phyloP scores from a whole-genome alignment of 2,329 filamentous ascomycete species.

The Claviceps pazoutovae region DNA sequence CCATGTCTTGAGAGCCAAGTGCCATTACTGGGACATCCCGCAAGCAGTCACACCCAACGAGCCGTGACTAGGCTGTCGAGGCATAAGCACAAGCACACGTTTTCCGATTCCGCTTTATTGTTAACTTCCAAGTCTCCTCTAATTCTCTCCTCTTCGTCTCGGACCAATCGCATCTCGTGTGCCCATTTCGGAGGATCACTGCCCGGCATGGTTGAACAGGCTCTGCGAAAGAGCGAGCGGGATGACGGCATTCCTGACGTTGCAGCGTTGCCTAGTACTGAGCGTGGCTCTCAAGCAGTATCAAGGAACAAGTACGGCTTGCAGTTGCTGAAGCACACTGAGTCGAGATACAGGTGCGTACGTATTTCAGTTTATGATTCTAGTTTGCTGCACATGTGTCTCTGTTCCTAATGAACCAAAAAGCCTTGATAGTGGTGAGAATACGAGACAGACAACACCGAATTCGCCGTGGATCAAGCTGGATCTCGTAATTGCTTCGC shows the following conservation, averaged over 20 bases:
- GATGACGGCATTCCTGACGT: background rate
- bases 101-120: background rate
- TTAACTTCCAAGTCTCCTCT: background rate
- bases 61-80: background rate
- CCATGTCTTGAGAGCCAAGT: background rate
- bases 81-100: background rate
- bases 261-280: background rate
- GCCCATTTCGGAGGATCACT: slow-evolving; percentile 3
- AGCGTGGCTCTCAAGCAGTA: background rate
- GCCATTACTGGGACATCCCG: background rate
- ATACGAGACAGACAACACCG: background rate
- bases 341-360: background rate
- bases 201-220: background rate
- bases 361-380: background rate
- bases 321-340: background rate
- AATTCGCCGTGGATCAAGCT: background rate
- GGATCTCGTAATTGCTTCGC: background rate
- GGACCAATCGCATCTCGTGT: slow-evolving; percentile 1
- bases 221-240: background rate
- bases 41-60: background rate
- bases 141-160: background rate
- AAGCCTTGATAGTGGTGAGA: background rate
- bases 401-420: background rate
- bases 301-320: background rate
- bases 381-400: background rate